Evolutionary conservation across 2,329 filamentous ascomycete species (phyloP).

Genomic region (Rutstroemia sp.): DNA sequence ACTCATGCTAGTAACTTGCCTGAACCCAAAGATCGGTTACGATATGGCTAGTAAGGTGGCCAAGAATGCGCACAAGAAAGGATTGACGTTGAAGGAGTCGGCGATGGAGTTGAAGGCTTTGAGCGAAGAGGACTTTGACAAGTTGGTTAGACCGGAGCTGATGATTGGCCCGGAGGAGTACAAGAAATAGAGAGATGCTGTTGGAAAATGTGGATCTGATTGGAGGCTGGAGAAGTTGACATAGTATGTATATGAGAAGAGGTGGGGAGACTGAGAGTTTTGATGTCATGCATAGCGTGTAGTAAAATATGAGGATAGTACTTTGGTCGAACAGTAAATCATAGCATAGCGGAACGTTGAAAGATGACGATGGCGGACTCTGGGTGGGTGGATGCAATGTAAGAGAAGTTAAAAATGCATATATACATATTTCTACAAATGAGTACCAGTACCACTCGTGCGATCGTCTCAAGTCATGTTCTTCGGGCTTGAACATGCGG

Average conservation of each 20-base stretch:
- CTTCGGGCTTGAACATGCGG: no score
- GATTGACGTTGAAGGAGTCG: conserved; percentile 83
- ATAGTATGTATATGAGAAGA: not conserved
- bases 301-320: no score
- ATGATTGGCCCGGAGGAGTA: conserved; percentile 82
- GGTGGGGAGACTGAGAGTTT: not conserved
- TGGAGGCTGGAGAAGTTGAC: not conserved
- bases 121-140: conserved; percentile 83
- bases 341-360: no score
- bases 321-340: no score
- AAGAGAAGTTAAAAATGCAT: no score
- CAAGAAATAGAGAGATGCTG: conserved; percentile 30
- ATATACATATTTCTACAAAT: no score
- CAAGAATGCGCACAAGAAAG: conserved; percentile 99
- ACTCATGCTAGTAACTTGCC: conserved; percentile 95
- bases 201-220: not conserved
- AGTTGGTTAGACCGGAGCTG: conserved; percentile 82
- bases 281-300: no score
- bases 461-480: no score
- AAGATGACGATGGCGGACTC: no score
- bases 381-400: no score
- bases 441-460: no score
- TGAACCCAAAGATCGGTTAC: conserved; percentile 96
- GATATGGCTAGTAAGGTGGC: conserved; percentile 96
- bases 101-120: conserved; percentile 89